phyloP scores from a whole-genome alignment of 805 yeast species.

The Kluyveromyces wickerhamii region DNA sequence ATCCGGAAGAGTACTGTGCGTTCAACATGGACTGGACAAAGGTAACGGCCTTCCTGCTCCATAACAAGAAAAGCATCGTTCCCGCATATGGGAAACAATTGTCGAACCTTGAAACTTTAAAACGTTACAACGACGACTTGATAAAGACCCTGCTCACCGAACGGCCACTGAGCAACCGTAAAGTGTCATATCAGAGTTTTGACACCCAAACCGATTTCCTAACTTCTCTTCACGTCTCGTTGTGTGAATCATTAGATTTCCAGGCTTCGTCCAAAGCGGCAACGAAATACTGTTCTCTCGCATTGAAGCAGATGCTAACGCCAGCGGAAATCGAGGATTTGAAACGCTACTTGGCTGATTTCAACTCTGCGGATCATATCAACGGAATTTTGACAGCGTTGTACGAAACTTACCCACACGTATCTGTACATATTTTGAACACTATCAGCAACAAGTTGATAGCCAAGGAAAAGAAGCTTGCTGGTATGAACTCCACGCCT shows the following conservation, averaged over 20 bases:
- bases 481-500: slow-evolving; percentile 9
- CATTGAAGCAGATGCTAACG: slow-evolving; percentile 14
- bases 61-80: slow-evolving; percentile 35
- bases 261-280: slow-evolving; percentile 8
- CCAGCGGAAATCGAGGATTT: slow-evolving; percentile 12
- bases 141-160: slow-evolving; percentile 10
- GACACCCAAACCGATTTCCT: slow-evolving; percentile 13
- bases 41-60: slow-evolving; percentile 35
- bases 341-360: slow-evolving; percentile 13
- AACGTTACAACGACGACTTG: slow-evolving; percentile 4
- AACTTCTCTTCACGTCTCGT: slow-evolving; percentile 12
- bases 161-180: slow-evolving; percentile 10
- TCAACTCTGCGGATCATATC: background rate
- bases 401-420: slow-evolving; percentile 25
- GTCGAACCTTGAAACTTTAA: slow-evolving; percentile 16
- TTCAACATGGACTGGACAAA: slow-evolving; percentile 25
- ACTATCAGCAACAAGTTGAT: slow-evolving; percentile 10
- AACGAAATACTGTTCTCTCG: slow-evolving; percentile 15
- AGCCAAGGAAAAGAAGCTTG: slow-evolving; percentile 7
- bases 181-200: slow-evolving; percentile 10
- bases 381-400: slow-evolving; percentile 15
- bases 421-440: slow-evolving; percentile 20
- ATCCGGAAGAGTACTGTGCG: slow-evolving; percentile 35
- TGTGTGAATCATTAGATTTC: slow-evolving; percentile 19
- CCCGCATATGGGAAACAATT: slow-evolving; percentile 9